These are phyloP conservation scores for Arthroderma sp. DNA, from an alignment of 2,329 filamentous ascomycete species.

Conservation along the genomic window DNA sequence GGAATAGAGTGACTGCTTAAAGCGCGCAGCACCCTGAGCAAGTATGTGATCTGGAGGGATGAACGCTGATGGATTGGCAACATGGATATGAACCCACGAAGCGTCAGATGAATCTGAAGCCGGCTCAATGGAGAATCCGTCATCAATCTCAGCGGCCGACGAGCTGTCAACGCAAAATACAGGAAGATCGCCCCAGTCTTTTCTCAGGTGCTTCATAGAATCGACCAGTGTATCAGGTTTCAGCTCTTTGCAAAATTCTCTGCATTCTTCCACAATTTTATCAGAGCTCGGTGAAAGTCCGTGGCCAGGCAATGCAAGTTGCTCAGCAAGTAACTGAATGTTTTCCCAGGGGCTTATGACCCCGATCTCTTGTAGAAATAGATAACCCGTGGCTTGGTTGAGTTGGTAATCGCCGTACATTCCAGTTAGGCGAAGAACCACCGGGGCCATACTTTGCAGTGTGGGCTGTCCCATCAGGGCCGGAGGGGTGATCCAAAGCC, in stretches of 20 bases:
- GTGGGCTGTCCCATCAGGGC: conserved; percentile 26
- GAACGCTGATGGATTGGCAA: conserved; percentile 53
- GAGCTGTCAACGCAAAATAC: conserved; percentile 48
- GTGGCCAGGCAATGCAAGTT: conserved; percentile 39
- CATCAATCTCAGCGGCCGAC: conserved; percentile 47
- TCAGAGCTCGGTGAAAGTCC: conserved; percentile 20
- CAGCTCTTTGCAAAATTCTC: conserved; percentile 15
- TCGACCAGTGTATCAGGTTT: conserved; percentile 31
- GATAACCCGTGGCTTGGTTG: conserved; percentile 26
- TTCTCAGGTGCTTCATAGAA: conserved; percentile 42
- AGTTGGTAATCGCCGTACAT: conserved; percentile 38
- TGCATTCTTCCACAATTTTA: conserved; percentile 19
- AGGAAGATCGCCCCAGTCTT: conserved; percentile 43
- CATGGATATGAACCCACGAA: conserved; percentile 49
- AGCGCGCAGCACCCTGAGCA: conserved; percentile 42
- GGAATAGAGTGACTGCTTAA: conserved; percentile 40
- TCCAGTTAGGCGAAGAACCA: conserved; percentile 43
- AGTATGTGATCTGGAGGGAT: conserved; percentile 39
- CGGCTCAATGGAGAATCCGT: conserved; percentile 46
- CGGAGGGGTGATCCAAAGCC: conserved; percentile 36
- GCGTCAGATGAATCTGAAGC: conserved; percentile 30
- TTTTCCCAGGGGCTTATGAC: conserved; percentile 48
- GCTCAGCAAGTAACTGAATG: conserved; percentile 37
- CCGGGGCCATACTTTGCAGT: conserved; percentile 38
- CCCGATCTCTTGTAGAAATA: conserved; percentile 50